Evolutionary conservation across 2,329 filamentous ascomycete species (phyloP).

Genomic region (Dothistroma septosporum): DNA sequence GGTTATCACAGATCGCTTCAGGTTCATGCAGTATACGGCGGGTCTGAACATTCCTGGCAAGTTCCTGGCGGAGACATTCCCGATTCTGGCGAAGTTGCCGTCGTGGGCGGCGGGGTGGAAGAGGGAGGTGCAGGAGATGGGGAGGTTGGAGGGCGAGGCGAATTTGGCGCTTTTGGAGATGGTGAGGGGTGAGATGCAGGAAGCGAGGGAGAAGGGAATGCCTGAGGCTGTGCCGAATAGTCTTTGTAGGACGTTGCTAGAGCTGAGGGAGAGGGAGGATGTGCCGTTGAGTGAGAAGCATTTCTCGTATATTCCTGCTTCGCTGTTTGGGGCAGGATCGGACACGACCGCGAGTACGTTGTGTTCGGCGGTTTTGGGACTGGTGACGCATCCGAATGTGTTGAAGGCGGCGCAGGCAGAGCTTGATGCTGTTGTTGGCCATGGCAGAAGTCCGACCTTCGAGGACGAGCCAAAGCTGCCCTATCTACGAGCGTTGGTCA

Average conservation of each 20-base stretch:
- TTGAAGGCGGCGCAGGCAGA: slow-evolving; percentile 35
- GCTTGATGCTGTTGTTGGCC: slow-evolving; percentile 27
- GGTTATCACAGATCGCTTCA: slow-evolving; percentile 46
- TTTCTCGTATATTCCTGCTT: slow-evolving; percentile 44
- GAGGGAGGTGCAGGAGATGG: slow-evolving; percentile 40
- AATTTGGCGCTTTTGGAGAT: slow-evolving; percentile 43
- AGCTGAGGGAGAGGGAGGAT: slow-evolving; percentile 39
- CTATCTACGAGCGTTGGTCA: slow-evolving; percentile 29
- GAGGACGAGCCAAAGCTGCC: slow-evolving; percentile 26
- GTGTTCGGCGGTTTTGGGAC: slow-evolving; percentile 46
- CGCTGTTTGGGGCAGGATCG: slow-evolving; percentile 48
- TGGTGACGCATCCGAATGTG: slow-evolving; percentile 45
- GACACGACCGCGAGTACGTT: slow-evolving; percentile 50
- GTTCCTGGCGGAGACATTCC: slow-evolving; percentile 48
- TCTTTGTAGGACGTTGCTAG: slow-evolving; percentile 44
- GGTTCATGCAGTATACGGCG: slow-evolving; percentile 48
- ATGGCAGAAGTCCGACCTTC: slow-evolving; percentile 23
- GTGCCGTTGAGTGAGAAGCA: slow-evolving; percentile 41
- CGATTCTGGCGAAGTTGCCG: slow-evolving; percentile 43
- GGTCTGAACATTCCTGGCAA: slow-evolving; percentile 46
- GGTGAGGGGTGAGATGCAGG: slow-evolving; percentile 40
- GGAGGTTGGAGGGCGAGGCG: slow-evolving; percentile 37
- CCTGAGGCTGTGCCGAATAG: slow-evolving; percentile 39
- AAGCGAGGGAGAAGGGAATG: slow-evolving; percentile 32
- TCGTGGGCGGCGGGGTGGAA: slow-evolving; percentile 48